Evolutionary conservation across 192 early-diverging fungal species (phyloP).

Genomic region (Mycoemilia scoparia): DNA sequence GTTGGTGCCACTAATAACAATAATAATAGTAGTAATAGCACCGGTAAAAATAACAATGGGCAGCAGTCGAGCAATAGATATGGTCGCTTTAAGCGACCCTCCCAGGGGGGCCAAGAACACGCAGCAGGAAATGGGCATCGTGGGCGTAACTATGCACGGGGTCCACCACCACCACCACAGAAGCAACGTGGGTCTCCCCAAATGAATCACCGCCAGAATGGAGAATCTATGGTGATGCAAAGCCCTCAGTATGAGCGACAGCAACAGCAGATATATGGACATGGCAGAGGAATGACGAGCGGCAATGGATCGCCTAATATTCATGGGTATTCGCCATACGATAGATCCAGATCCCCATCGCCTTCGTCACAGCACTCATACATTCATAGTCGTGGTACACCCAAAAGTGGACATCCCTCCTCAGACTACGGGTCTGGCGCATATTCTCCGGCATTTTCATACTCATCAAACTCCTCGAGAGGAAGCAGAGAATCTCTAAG

Average conservation of each 20-base stretch:
- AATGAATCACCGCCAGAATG: neutral
- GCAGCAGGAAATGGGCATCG: neutral
- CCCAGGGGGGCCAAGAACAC: conserved; percentile 1
- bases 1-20: conserved; percentile 1
- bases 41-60: conserved; percentile 1
- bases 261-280: conserved; percentile 29
- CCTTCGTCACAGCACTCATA: neutral
- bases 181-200: neutral
- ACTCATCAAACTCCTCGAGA: conserved; percentile 2
- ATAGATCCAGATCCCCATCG: neutral
- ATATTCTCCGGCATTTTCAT: neutral
- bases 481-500: conserved; percentile 1
- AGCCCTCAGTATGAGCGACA: conserved; percentile 30
- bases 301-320: conserved; percentile 1
- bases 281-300: conserved; percentile 1
- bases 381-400: conserved; percentile 1
- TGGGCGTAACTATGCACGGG: neutral
- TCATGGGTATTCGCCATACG: neutral
- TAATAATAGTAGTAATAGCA: conserved; percentile 2
- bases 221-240: conserved; percentile 22
- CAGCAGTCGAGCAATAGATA: conserved; percentile 1
- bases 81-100: conserved; percentile 10
- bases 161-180: neutral
- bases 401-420: too few species aligned
- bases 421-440: conserved; percentile 2